Evolutionary conservation across 495 filamentous ascomycete genomes (phyloP).

Genomic region (Neurospora sp.): DNA sequence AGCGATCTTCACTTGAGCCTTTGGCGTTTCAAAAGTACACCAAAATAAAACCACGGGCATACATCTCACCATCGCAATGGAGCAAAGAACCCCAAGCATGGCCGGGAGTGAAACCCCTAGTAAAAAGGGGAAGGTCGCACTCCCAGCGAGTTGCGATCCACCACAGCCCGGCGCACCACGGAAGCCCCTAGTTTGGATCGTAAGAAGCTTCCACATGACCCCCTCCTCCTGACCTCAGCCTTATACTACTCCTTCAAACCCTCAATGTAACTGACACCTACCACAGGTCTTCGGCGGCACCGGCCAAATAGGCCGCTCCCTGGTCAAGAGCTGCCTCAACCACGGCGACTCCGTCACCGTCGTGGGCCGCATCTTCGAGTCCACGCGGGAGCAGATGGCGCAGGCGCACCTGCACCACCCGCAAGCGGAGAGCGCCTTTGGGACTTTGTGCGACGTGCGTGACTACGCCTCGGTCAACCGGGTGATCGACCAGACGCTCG

Average conservation of each 20-base stretch:
- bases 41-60: neutral
- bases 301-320: conserved; percentile 87
- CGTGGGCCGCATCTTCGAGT: conserved; percentile 77
- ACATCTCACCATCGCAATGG: neutral
- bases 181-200: conserved; percentile 74
- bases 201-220: conserved; percentile 28
- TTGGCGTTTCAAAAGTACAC: neutral
- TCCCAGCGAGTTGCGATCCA: conserved; percentile 72
- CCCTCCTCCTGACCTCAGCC: neutral
- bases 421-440: conserved; percentile 68
- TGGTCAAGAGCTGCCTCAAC: conserved; percentile 70
- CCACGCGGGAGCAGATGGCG: conserved; percentile 57
- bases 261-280: conserved; percentile 3
- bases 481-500: conserved; percentile 58
- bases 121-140: conserved; percentile 30
- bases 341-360: conserved; percentile 81
- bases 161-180: conserved; percentile 61
- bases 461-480: conserved; percentile 64
- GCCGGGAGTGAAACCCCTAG: neutral
- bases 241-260: neutral
- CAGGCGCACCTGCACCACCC: conserved; percentile 46
- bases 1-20: neutral
- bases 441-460: conserved; percentile 81
- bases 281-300: conserved; percentile 82
- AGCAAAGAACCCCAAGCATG: neutral